phyloP scores from a whole-genome alignment of 1,284 basidiomycete genomes.

The Tilletia caries region DNA sequence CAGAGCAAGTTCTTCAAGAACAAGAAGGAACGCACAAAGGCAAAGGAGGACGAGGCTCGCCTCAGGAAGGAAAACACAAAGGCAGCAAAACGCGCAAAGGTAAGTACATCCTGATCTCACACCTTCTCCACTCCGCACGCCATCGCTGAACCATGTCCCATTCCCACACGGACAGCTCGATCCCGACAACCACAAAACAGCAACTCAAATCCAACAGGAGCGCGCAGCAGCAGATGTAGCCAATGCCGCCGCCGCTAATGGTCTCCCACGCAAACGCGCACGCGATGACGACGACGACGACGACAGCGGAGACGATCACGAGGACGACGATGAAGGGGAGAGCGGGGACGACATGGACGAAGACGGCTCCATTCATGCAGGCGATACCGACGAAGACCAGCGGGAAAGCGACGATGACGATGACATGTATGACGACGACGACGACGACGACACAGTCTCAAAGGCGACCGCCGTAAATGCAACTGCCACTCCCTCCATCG shows the following conservation, averaged over 20 bases:
- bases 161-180: slow-evolving; percentile 30
- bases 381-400: slow-evolving; percentile 15
- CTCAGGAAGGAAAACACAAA: slow-evolving; percentile 37
- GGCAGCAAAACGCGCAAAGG: slow-evolving; percentile 38
- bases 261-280: background rate
- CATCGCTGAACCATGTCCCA: no score
- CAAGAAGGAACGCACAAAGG: slow-evolving; percentile 40
- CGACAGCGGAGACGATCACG: slow-evolving; percentile 25
- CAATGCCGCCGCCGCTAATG: slow-evolving; percentile 17
- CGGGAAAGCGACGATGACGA: slow-evolving; percentile 33
- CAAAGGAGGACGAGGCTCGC: slow-evolving; percentile 42
- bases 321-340: slow-evolving; percentile 25
- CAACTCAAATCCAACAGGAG: slow-evolving; percentile 39
- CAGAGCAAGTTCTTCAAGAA: slow-evolving; percentile 47
- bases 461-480: background rate
- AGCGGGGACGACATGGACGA: slow-evolving; percentile 22
- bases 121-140: background rate
- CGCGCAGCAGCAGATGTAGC: slow-evolving; percentile 29
- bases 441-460: slow-evolving; percentile 18
- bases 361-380: slow-evolving; percentile 25
- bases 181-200: slow-evolving; percentile 43
- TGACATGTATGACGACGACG: slow-evolving; percentile 31
- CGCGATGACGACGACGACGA: slow-evolving; percentile 23
- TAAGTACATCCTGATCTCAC: background rate
- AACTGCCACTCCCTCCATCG: slow-evolving; percentile 9